Conservation (phyloP, 202 grass and related monocot genomes). For the Carex arenaria region DNA sequence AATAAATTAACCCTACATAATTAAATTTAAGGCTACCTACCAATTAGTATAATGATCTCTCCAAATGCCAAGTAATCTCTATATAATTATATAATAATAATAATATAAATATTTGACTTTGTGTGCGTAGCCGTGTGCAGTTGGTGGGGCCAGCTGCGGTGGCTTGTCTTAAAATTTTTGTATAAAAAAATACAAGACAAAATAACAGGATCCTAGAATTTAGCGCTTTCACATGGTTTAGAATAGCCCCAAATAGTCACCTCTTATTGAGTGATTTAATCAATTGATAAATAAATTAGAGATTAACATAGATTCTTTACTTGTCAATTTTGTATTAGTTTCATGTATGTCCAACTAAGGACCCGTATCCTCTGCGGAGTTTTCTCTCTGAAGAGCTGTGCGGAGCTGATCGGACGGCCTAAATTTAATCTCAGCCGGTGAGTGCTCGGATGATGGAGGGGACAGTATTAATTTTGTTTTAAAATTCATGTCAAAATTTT, state of each 20-base stretch:
- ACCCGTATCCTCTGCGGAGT: too few species aligned
- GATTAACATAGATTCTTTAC: neutral
- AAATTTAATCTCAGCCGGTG: too few species aligned
- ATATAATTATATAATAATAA: neutral
- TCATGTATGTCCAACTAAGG: neutral
- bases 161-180: neutral
- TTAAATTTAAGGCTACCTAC: neutral
- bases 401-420: too few species aligned
- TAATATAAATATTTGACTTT: neutral
- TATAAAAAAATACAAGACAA: neutral
- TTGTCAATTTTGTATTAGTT: neutral
- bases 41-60: neutral
- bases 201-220: neutral
- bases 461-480: too few species aligned
- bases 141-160: neutral
- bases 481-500: too few species aligned
- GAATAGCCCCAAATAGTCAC: neutral
- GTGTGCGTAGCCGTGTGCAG: neutral
- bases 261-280: neutral
- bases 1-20: neutral
- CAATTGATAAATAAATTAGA: neutral
- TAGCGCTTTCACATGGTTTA: conserved; percentile 9
- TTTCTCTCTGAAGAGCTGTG: too few species aligned
- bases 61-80: neutral
- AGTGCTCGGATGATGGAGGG: too few species aligned